Evolutionary conservation across 345 rosid genomes (phyloP).

Genomic region (Populus simonii): DNA sequence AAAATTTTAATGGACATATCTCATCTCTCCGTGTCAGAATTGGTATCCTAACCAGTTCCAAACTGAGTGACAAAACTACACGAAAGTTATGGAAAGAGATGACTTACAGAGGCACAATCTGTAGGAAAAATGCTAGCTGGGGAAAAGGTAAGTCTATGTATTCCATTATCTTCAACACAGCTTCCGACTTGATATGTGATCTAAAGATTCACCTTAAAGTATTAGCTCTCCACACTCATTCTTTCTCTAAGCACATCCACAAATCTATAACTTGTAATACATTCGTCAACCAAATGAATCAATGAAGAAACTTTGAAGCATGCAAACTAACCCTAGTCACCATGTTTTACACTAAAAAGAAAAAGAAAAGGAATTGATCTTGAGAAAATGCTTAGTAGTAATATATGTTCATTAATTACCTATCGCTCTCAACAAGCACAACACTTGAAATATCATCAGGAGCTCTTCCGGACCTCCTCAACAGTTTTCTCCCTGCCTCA

Average conservation of each 20-base stretch:
- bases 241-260: neutral
- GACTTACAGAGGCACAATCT: slow-evolving; percentile 69
- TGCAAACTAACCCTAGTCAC: neutral
- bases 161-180: slow-evolving; percentile 83
- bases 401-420: slow-evolving; percentile 31
- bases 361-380: neutral
- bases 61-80: neutral
- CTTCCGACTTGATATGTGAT: slow-evolving; percentile 79
- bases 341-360: neutral
- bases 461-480: slow-evolving; percentile 85
- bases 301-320: neutral
- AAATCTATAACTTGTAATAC: neutral
- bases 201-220: slow-evolving; percentile 38
- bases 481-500: slow-evolving; percentile 67
- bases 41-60: neutral
- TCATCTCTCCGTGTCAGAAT: neutral
- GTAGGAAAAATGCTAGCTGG: slow-evolving; percentile 67
- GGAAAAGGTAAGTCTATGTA: slow-evolving; percentile 82
- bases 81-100: neutral
- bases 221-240: neutral
- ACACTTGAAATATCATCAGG: slow-evolving; percentile 95
- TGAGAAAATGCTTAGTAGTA: neutral
- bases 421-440: slow-evolving; percentile 71
- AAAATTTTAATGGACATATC: neutral
- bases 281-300: neutral